Base-by-base conservation (phyloP, 2,329 filamentous ascomycete genomes). In the Sporothrix humicola region DNA sequence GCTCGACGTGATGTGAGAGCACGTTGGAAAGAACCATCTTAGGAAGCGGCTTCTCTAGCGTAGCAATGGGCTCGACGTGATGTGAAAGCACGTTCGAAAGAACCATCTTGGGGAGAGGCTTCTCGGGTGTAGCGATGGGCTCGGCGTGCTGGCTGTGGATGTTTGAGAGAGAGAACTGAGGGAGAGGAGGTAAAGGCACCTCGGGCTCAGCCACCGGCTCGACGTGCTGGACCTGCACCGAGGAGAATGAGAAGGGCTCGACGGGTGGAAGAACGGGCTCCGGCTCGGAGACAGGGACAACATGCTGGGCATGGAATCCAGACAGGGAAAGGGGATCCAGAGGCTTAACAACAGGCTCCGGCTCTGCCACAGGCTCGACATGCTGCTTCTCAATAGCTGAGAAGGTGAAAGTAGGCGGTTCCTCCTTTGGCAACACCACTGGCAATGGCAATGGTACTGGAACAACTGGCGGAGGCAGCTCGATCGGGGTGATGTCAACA, bases 321-420 rank as follows among this genome's bases (percentile, higher is more conserved):
- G 83, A 75, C 3, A 76, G 9, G 10, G 37, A 69, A 26, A 76
- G 71, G 20, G 69, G 61, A n/a, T 69, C 73, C 2, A 61, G 65
- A 2, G 73, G 65, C 8, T 69, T 70, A 15, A 71, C 31, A 31
- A 71, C 54, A 10, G 50, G 74, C 72, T 80, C 80, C 2, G 81
- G 75, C 71, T 85, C 85, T 42, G 82, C 79, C 6, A 78, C 68
- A 1, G 85, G 85, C 76, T 85, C 82, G 17, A 88, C 80, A 59
- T 81, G 76, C 77, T 87, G 82, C 5, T 81, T 80, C 52, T 84
- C 82, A 20, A 88, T 83, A 0, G 75, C 77, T 0, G 87, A 87
- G 50, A 87, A 78, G 59, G 76, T 71, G 2, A 76, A 73, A 1
- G 58, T n/a, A 0, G 73, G 73, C 1, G 31, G 71, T 26, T 71